Percentiles rank a stretch among this genome's conserved stretches.
Evolutionary conservation across 202 grass and related monocot species (phyloP).

Genomic region (Panicum virgatum): DNA sequence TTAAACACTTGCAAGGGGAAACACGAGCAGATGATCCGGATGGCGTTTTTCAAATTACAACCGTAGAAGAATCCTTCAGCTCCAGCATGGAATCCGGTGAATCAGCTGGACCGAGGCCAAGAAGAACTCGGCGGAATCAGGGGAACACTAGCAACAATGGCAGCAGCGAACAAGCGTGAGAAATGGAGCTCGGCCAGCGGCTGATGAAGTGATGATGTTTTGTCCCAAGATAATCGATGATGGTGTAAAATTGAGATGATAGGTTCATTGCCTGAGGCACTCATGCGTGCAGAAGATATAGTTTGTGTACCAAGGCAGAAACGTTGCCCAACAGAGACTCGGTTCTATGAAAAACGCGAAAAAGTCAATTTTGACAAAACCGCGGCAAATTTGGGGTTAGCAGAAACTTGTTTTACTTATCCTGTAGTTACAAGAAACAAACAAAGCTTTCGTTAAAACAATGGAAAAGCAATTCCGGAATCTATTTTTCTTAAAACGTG

Average conservation of each 20-base stretch:
- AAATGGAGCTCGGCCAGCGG: background rate
- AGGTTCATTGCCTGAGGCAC: background rate
- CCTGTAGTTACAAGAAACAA: too few relatives aligned
- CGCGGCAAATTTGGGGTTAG: too few relatives aligned
- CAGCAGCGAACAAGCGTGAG: background rate
- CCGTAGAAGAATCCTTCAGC: background rate
- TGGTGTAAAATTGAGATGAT: background rate
- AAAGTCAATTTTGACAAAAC: too few relatives aligned
- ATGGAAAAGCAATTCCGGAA: too few relatives aligned
- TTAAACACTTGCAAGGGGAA: slow-evolving; percentile 41
- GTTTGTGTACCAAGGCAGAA: too few relatives aligned
- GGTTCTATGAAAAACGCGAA: too few relatives aligned
- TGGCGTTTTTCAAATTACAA: background rate
- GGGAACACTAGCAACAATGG: slow-evolving; percentile 11
- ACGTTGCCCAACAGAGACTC: too few relatives aligned
- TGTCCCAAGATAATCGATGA: background rate
- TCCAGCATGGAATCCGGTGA: slow-evolving; percentile 34
- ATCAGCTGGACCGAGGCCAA: slow-evolving; percentile 17
- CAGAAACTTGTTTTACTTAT: too few relatives aligned
- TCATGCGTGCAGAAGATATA: too few relatives aligned
- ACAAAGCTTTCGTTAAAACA: too few relatives aligned
- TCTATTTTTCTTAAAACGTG: too few relatives aligned
- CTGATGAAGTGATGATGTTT: background rate
- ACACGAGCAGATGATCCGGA: slow-evolving; percentile 9
- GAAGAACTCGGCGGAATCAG: background rate